Percentiles rank a stretch among this genome's conserved stretches.
These are phyloP conservation scores for Phalaenopsis equestris DNA, from an alignment of 106 monocot species.

Conservation along the genomic window DNA sequence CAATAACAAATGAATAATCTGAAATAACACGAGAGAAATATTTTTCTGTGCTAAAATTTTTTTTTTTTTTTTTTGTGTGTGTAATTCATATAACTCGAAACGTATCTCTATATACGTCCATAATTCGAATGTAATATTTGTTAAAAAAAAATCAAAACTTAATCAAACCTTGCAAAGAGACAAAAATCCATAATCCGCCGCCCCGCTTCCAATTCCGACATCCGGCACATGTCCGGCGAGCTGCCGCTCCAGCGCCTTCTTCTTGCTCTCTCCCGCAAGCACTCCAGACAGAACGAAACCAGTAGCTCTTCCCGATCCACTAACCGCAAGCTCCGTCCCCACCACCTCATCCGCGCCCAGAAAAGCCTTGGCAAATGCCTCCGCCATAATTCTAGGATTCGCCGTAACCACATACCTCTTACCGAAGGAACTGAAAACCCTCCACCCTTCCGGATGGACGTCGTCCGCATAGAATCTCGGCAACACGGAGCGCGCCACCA, in stretches of 20 bases:
- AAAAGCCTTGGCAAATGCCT: constrained; percentile 45
- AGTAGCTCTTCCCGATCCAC: constrained; percentile 35
- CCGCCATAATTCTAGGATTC: constrained; percentile 47
- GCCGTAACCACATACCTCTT: constrained; percentile 31
- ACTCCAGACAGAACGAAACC: constrained; percentile 27
- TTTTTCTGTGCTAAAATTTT: no score
- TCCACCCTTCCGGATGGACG: constrained; percentile 44
- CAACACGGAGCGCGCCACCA: constrained; percentile 48
- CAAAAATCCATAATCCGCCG: constrained; percentile 16
- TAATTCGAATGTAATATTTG: no score
- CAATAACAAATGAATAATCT: no score
- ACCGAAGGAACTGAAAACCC: constrained; percentile 33
- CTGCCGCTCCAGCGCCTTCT: constrained; percentile 5
- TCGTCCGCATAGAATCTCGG: constrained; percentile 63
- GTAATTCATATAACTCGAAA: no score
- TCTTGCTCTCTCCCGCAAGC: constrained; percentile 10
- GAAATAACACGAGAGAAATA: no score
- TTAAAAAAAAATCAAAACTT: background rate
- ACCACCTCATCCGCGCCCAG: constrained; percentile 42
- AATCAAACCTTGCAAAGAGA: constrained; percentile 34
- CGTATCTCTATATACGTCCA: no score
- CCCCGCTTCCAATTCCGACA: constrained; percentile 16
- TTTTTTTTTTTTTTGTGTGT: no score
- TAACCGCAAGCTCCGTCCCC: constrained; percentile 44
- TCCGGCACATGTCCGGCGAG: constrained; percentile 13